Evolutionary conservation across 2,329 filamentous ascomycete species (phyloP), one percentile per base, ranked within the genome.

Genomic region (Delphinella strobiligena): DNA sequence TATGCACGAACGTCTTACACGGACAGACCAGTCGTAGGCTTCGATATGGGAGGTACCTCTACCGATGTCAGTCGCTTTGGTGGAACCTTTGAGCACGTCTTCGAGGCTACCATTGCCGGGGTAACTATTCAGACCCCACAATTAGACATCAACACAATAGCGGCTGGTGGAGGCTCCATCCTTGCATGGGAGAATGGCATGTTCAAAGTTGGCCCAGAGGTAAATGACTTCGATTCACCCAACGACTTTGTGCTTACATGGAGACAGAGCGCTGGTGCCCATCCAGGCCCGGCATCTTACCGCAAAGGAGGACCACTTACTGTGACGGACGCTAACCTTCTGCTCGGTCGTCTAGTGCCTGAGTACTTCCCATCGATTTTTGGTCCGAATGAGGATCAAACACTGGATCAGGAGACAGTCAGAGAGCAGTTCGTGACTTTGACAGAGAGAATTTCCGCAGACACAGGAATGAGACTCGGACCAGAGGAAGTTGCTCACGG

Each of bases 111-210:
- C 11, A 59, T 51, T 14, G 53, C 54, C 3, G 55, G 52, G 19
- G 43, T 51, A 4, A 51, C 45, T 3, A 51, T 59, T n/a, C 48
- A 53, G 11, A 47, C 47, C 0, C 53, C 56, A 2, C 52, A 54
- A 41, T 49, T 60, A 3, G 49, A 56, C 16, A 54, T 58, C 7
- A 43, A 49, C 3, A 59, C 54, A 8, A 51, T 56, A 2, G 66
- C 65, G 7, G 66, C 66, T 14, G 65, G 65, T 2, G 68, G 68
- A 31, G 68, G 68, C 7, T 66, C 61, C 1, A 64, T 68, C 4
- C 40, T 55, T 9, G 44, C 45, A 0, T 49, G 43, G 11, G 40
- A 42, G 11, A 53, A 53, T 36, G 49, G 50, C 3, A 42, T 51
- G 16, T 49, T 51, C 34, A 31, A 41, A 4, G 49, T 40, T 4